A percentile compares a stretch with the other conserved stretches of the same genome.
Conservation (phyloP, 2,329 filamentous ascomycete species). For the Thelonectria rubi region DNA sequence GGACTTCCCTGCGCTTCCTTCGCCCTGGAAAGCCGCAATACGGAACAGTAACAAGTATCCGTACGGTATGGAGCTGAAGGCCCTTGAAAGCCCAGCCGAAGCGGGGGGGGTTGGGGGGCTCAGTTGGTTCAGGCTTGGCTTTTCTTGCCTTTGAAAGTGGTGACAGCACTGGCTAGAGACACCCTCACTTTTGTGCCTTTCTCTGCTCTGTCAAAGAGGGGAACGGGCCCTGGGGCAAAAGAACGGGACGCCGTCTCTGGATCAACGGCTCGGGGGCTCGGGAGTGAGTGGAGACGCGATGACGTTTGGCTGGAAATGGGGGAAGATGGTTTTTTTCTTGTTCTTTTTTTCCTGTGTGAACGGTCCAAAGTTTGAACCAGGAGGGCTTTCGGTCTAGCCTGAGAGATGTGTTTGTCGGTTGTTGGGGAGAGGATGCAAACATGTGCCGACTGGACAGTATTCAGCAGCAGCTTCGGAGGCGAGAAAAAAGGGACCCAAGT, state of each 20-base stretch:
- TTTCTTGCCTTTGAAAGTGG: not conserved
- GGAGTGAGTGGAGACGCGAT: conserved; percentile 43
- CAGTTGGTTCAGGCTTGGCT: conserved; percentile 27
- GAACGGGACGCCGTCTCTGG: conserved; percentile 33
- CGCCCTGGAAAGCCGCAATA: conserved; percentile 21
- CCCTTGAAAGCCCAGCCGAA: conserved; percentile 18
- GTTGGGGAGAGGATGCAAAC: too few relatives aligned
- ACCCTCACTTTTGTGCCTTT: not conserved
- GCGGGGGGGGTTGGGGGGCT: conserved; percentile 23
- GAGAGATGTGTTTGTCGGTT: conserved; percentile 8
- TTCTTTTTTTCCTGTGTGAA: conserved; percentile 8
- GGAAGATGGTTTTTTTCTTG: conserved; percentile 15
- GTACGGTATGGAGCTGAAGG: conserved; percentile 15
- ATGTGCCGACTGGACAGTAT: not conserved
- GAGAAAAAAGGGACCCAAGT: not conserved
- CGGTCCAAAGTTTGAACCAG: conserved; percentile 10
- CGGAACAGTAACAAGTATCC: conserved; percentile 18
- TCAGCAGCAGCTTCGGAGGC: conserved; percentile 2
- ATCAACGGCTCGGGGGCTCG: conserved; percentile 42
- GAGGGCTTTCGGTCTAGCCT: conserved; percentile 12
- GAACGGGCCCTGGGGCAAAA: not conserved
- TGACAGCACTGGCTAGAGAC: conserved; percentile 12
- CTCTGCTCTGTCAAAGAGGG: not conserved
- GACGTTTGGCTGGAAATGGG: conserved; percentile 39
- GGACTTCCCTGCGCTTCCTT: conserved; percentile 38